Evolutionary conservation across 140 eudicot genomes (phyloP), one percentile per base, ranked within the genome.

Genomic region (Stevia rebaudiana): DNA sequence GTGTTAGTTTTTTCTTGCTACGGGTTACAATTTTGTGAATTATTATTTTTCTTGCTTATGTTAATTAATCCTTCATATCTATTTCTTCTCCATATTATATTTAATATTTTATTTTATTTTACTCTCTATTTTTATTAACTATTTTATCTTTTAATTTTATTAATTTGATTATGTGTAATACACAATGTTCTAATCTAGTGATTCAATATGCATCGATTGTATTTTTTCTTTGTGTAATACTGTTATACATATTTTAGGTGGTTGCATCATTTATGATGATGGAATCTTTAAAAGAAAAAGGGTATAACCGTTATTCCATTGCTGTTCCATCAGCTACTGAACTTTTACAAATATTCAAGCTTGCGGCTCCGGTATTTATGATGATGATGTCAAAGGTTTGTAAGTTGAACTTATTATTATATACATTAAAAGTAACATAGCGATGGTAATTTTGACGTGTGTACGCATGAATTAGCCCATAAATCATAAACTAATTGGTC

Each of bases 221-320:
- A 24, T 61, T 40, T 18, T 50, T 17, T n/a, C 17, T 13, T 16
- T 33, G 54, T 47, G 65, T 53, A 60, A 40, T 61, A 11, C 69
- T 57, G n/a, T 67, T 24, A 60, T 68, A 67, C 50, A 21, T 60
- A 31, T 75, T 74, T 65, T 78, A 92, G 95, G 95, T 92, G 67
- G 86, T 88, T 80, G 95, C 98, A 57, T 92, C 80, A 66, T 83
- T 72, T 67, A 88, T 89, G 95, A 92, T 92, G 98, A 66, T 92
- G 76, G 83, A 79, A 46, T 82, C 95, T 70, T 47, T 92, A 64
- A 92, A 80, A 53, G 82, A 69, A 30, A 92, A 83, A 75, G 98
- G 98, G 61, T 92, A 85, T 71, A 88, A 83, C 46, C 94, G 94
- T 57, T 92, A 75, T 74, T 67, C 88, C 2, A 43, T 88, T 67